A percentile compares a stretch with the other conserved stretches of the same genome.
Evolutionary conservation across 2,329 filamentous ascomycete genomes (phyloP).

Genomic region (Aspergillus carbonarius): DNA sequence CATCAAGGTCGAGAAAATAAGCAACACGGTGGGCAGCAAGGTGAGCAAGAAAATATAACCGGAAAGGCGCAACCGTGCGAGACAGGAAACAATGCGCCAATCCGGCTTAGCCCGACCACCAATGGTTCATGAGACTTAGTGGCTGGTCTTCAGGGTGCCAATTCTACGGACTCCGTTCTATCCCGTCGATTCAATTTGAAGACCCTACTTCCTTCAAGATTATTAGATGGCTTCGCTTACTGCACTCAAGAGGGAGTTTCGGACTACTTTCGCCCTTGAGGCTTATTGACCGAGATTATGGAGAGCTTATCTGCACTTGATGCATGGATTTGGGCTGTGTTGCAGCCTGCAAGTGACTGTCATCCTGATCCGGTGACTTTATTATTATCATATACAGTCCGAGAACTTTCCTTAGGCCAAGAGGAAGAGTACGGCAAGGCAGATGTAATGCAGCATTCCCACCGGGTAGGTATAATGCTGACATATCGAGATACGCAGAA

Average conservation of each 20-base stretch:
- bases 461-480: background rate
- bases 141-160: background rate
- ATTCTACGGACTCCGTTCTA: background rate
- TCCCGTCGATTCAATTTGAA: background rate
- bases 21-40: background rate
- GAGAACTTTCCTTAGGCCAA: background rate
- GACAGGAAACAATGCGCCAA: background rate
- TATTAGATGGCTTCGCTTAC: background rate
- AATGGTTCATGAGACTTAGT: background rate
- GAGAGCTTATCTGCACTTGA: conserved; percentile 1
- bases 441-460: background rate
- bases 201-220: background rate
- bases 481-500: background rate
- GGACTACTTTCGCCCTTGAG: background rate
- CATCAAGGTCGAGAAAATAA: background rate
- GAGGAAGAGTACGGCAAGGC: background rate
- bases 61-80: background rate
- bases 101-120: background rate
- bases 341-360: conserved; percentile 6
- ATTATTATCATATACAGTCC: background rate
- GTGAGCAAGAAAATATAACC: background rate
- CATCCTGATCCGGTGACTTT: background rate
- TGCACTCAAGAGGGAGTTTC: background rate
- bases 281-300: background rate
- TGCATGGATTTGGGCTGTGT: conserved; percentile 5